Evolutionary conservation across 2,329 filamentous ascomycete species (phyloP).

Genomic region (Trichoderma oligosporum): DNA sequence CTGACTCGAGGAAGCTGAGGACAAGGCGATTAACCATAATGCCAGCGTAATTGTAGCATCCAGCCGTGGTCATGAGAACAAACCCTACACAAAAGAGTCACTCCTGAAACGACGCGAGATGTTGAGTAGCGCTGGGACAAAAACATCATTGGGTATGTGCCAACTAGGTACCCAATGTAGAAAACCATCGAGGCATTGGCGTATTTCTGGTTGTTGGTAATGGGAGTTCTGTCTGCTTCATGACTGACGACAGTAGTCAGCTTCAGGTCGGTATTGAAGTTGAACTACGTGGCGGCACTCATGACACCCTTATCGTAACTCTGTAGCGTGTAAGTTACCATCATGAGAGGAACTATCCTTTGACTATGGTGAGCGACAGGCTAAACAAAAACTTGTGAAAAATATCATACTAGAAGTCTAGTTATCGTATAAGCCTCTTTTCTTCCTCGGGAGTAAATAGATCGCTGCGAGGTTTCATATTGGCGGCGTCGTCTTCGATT

Average conservation of each 20-base stretch:
- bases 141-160: conserved; percentile 12
- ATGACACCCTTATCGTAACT: conserved; percentile 11
- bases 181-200: conserved; percentile 11
- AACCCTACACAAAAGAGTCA: background rate
- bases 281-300: conserved; percentile 10
- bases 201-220: conserved; percentile 9
- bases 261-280: conserved; percentile 7
- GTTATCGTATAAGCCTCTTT: background rate
- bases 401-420: conserved; percentile 6
- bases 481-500: background rate
- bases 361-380: background rate
- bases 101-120: background rate
- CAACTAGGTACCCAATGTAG: conserved; percentile 7
- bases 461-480: background rate
- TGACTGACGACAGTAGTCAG: conserved; percentile 2
- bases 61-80: conserved; percentile 9
- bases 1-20: conserved; percentile 4
- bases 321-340: conserved; percentile 6
- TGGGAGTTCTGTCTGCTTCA: background rate
- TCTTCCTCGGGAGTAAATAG: conserved; percentile 1
- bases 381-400: too few relatives aligned
- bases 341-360: conserved; percentile 9
- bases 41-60: conserved; percentile 3
- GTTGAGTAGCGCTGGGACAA: background rate
- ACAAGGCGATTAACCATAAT: conserved; percentile 7